These are phyloP conservation scores for Sugiyamaella grinbergsii DNA, from an alignment of 1,139 yeast species.

Conservation along the genomic window DNA sequence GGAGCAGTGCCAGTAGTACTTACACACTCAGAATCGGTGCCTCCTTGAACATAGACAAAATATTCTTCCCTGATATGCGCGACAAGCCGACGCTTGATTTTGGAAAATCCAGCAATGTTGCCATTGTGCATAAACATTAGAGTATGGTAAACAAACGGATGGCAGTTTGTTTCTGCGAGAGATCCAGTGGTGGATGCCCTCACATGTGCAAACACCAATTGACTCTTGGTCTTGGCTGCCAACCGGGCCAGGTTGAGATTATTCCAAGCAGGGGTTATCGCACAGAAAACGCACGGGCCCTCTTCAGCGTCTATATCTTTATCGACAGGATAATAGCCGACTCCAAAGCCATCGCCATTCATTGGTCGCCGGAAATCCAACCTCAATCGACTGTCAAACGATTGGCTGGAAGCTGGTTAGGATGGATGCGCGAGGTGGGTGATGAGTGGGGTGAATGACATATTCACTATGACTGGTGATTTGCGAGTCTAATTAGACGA, in stretches of 20 bases:
- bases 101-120: conserved; percentile 71
- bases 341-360: conserved; percentile 98
- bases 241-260: conserved; percentile 83
- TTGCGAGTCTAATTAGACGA: no score
- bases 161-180: conserved; percentile 91
- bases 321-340: conserved; percentile 73
- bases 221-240: conserved; percentile 83
- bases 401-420: conserved; percentile 50
- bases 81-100: conserved; percentile 71
- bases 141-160: conserved; percentile 82
- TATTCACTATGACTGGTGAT: no score
- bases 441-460: no score
- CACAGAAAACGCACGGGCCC: conserved; percentile 83
- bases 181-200: conserved; percentile 96
- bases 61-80: conserved; percentile 76
- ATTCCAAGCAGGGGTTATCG: conserved; percentile 94
- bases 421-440: conserved; percentile 4
- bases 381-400: conserved; percentile 85
- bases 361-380: conserved; percentile 85
- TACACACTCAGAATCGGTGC: conserved; percentile 88
- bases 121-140: conserved; percentile 98
- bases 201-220: conserved; percentile 89
- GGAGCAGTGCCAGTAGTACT: conserved; percentile 6
- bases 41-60: conserved; percentile 81
- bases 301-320: conserved; percentile 53